Conservation (phyloP, 345 rosid genomes). For the Eucalyptus cloeziana region DNA sequence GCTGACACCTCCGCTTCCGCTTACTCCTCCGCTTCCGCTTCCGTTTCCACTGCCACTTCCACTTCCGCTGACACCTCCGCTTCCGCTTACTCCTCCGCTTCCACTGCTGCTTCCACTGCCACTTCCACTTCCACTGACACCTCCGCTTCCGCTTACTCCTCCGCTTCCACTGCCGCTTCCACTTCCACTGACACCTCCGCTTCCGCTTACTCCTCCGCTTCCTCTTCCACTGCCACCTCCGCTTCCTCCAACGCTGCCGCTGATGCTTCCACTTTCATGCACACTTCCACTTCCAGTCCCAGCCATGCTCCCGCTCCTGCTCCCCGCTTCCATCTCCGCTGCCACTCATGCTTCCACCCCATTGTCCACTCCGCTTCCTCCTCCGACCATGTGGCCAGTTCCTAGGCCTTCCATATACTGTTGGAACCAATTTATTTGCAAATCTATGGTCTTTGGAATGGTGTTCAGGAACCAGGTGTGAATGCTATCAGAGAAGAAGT, state of each 20-base stretch:
- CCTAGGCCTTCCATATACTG: neutral
- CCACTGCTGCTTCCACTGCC: neutral
- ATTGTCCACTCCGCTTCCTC: neutral
- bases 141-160: neutral
- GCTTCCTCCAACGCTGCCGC: neutral
- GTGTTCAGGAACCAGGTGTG: slow-evolving; percentile 7
- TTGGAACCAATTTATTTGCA: slow-evolving; percentile 20
- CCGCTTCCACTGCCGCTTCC: neutral
- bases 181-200: neutral
- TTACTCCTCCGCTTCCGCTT: too few species aligned
- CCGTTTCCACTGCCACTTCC: accelerated
- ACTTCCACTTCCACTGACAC: neutral
- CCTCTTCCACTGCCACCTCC: neutral
- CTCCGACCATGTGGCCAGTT: neutral
- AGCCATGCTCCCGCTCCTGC: neutral
- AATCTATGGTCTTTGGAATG: slow-evolving; percentile 3
- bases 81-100: neutral
- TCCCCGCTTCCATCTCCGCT: neutral
- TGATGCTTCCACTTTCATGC: neutral
- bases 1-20: neutral
- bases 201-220: neutral
- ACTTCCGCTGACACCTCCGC: accelerated
- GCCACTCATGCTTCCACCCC: neutral
- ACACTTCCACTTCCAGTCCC: neutral
- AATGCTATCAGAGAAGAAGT: neutral